These are phyloP conservation scores for Podaxis rugospora DNA, from an alignment of 768 basidiomycete species.

Conservation along the genomic window DNA sequence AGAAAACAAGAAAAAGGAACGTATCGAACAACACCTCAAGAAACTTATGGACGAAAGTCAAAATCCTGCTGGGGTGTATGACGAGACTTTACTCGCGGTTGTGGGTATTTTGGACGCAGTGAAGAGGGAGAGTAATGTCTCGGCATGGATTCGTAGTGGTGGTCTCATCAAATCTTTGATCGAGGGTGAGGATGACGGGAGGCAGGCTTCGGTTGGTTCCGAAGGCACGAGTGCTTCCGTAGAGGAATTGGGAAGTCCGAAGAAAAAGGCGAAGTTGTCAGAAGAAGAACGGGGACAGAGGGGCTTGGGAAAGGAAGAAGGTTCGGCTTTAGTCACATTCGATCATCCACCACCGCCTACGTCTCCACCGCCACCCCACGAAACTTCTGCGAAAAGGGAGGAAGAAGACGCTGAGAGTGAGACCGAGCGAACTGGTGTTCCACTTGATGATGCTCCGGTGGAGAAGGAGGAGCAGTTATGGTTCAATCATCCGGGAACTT, in stretches of 20 bases:
- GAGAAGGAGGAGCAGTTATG: constrained; percentile 28
- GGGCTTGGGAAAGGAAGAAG: not conserved
- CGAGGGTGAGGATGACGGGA: not conserved
- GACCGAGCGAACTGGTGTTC: constrained; percentile 10
- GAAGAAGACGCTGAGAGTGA: not conserved
- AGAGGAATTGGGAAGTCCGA: not conserved
- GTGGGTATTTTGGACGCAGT: constrained; percentile 61
- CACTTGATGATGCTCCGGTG: not conserved
- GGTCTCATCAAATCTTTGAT: constrained; percentile 31
- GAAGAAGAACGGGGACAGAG: not conserved
- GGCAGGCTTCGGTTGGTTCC: not conserved
- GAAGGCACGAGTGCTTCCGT: not conserved
- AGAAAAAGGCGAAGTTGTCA: constrained; percentile 8
- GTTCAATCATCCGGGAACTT: constrained; percentile 43
- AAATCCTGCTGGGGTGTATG: constrained; percentile 24
- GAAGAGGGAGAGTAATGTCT: constrained; percentile 58
- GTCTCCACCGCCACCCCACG: constrained; percentile 1
- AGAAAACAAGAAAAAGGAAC: constrained; percentile 9
- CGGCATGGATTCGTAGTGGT: constrained; percentile 60
- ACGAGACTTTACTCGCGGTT: constrained; percentile 59
- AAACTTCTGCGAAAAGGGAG: not conserved
- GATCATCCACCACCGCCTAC: not conserved
- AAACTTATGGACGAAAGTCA: constrained; percentile 10
- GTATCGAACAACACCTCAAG: constrained; percentile 5
- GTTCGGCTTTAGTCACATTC: not conserved